A percentile compares a stretch with the other conserved stretches of the same genome.
Evolutionary conservation across 257 asterid species (phyloP).

Genomic region (Primulina tabacum): DNA sequence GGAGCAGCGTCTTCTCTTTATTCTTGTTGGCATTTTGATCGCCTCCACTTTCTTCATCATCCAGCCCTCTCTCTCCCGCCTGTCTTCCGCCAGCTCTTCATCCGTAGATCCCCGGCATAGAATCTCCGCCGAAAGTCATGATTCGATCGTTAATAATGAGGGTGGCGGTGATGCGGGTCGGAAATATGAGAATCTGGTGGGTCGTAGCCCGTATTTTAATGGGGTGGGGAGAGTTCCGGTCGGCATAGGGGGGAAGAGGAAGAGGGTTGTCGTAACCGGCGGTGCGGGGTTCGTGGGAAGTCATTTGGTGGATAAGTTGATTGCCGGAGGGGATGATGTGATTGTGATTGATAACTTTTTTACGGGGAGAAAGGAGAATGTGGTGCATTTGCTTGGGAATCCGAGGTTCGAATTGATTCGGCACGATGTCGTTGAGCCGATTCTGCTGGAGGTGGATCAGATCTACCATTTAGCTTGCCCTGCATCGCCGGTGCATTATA

Average conservation of each 20-base stretch:
- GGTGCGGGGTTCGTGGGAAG: constrained; percentile 83
- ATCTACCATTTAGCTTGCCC: constrained; percentile 81
- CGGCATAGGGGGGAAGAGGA: constrained; percentile 56
- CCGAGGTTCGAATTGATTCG: constrained; percentile 68
- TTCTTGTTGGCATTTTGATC: constrained; percentile 67
- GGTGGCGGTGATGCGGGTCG: constrained; percentile 12
- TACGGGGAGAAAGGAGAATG: constrained; percentile 74
- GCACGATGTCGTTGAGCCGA: constrained; percentile 73
- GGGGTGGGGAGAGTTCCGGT: constrained; percentile 66
- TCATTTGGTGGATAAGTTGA: constrained; percentile 71
- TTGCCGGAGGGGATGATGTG: constrained; percentile 72
- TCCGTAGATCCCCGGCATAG: constrained; percentile 26
- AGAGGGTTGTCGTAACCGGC: constrained; percentile 71
- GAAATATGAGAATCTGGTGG: too few species aligned
- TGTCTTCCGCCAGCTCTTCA: constrained; percentile 25
- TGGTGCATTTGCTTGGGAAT: constrained; percentile 67
- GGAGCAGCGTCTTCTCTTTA: constrained; percentile 82
- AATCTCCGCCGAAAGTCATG: constrained; percentile 24
- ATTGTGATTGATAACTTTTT: constrained; percentile 69
- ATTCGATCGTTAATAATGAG: constrained; percentile 21
- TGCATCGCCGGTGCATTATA: constrained; percentile 72
- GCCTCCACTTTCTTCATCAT: constrained; percentile 76
- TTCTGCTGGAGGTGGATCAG: constrained; percentile 76
- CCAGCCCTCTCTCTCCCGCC: constrained; percentile 53
- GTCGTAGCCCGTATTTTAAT: constrained; percentile 21